Base-by-base conservation (phyloP, 2,329 filamentous ascomycete genomes). In the Phialemonium atrogriseum region DNA sequence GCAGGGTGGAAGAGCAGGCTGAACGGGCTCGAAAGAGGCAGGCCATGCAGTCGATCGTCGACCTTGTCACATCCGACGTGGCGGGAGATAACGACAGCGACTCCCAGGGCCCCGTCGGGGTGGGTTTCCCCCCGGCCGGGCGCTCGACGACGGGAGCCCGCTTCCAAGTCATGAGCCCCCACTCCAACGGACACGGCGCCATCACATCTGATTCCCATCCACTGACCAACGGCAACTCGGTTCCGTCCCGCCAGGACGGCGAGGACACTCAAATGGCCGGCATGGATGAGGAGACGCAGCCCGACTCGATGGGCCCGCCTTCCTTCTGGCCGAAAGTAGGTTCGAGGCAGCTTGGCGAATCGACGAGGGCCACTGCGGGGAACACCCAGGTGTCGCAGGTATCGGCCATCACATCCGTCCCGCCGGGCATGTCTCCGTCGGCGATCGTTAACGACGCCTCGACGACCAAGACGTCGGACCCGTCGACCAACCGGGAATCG, bases 381-480 rank as follows among this genome's bases (percentile, higher is more conserved):
- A 74, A 59, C 44, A 71, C 68, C 3, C 73, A 76, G 37, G 63
- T 77, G 14, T 84, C 81, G 1, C 82, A 84, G 50, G 60, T 67
- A 26, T 81, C 79, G 5, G 67, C 62, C 2, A 56, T 79, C 26
- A 77, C 73, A 11, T 60, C 70, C 13, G 54, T 80, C 3, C 71
- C 75, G 1, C 58, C 66, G 0, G 74, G 71, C 4, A 60, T 75
- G 32, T 73, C 72, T 5, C 73, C 73, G 10, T 73, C 70, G 16
- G 70, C 69, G 10, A 55, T 71, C 36, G 62, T 79, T 32, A 95
- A 96, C 47, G 87, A 94, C 48, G 89, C 87, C 2, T 94, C 87
- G 3, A 93, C 88, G 1, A 94, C 88, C n/a, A 91, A 94, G 58
- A 88, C 84, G 3, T 85, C 84, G 1, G 77, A 83, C 39, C 73